These are phyloP conservation scores for Amanita molliuscula DNA, from an alignment of 768 basidiomycete species.

Conservation along the genomic window DNA sequence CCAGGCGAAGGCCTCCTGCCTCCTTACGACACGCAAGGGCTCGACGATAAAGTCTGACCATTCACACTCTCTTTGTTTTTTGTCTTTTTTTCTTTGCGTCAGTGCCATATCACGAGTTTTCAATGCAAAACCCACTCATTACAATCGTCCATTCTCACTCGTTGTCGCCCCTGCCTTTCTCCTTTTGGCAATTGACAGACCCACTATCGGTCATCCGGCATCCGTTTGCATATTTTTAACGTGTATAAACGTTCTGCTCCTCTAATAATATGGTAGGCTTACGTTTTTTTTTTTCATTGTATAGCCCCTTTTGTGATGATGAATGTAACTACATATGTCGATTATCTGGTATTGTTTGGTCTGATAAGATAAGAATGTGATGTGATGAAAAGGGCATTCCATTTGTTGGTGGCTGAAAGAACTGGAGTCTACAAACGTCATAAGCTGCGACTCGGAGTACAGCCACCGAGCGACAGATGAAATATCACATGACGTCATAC, in stretches of 20 bases:
- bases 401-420: no score
- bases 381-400: no score
- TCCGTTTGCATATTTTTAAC: no score
- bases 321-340: neutral
- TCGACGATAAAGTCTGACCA: neutral
- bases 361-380: no score
- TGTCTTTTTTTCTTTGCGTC: neutral
- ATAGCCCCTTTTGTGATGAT: neutral
- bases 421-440: no score
- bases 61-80: neutral
- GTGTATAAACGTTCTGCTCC: no score
- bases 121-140: neutral
- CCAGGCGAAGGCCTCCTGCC: constrained; percentile 37
- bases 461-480: no score
- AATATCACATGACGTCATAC: no score
- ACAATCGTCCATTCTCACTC: neutral
- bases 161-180: neutral
- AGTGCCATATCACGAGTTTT: neutral
- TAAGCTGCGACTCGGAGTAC: no score
- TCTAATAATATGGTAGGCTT: neutral
- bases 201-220: neutral
- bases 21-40: constrained; percentile 11
- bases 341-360: neutral
- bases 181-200: neutral
- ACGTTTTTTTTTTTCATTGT: neutral